Conservation (phyloP, 768 basidiomycete genomes). For the Gymnopilus junonius region DNA sequence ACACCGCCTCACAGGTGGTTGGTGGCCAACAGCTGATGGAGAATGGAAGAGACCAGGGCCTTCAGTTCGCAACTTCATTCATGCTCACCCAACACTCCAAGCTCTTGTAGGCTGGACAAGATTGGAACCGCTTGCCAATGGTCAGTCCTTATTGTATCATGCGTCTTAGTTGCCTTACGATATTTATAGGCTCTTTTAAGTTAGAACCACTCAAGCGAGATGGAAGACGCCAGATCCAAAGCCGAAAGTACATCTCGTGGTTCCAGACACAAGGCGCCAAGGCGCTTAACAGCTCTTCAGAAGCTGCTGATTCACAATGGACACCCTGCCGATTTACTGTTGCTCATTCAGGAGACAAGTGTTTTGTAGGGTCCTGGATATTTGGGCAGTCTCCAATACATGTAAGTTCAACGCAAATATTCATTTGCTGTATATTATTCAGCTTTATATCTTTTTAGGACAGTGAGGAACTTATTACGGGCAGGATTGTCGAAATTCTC, state of each 20-base stretch:
- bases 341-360: constrained; percentile 22
- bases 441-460: constrained; percentile 6
- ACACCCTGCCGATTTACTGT: constrained; percentile 17
- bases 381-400: constrained; percentile 13
- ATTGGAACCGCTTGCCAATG: not conserved
- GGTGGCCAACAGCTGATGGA: constrained; percentile 18
- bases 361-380: constrained; percentile 1
- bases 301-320: constrained; percentile 15
- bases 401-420: constrained; percentile 7
- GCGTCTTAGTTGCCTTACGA: not conserved
- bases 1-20: constrained; percentile 36
- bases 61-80: not conserved
- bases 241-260: constrained; percentile 13
- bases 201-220: constrained; percentile 32
- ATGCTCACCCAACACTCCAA: not conserved
- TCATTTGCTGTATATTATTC: not conserved
- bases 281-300: constrained; percentile 14
- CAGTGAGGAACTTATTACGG: constrained; percentile 13
- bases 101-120: not conserved
- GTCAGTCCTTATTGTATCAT: not conserved
- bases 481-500: constrained; percentile 24
- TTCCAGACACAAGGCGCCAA: constrained; percentile 13
- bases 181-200: constrained; percentile 22
- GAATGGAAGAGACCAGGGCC: not conserved
- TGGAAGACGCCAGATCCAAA: constrained; percentile 22